These are phyloP conservation scores for Glarea lozoyensis DNA, from an alignment of 495 filamentous ascomycete species.

Conservation along the genomic window DNA sequence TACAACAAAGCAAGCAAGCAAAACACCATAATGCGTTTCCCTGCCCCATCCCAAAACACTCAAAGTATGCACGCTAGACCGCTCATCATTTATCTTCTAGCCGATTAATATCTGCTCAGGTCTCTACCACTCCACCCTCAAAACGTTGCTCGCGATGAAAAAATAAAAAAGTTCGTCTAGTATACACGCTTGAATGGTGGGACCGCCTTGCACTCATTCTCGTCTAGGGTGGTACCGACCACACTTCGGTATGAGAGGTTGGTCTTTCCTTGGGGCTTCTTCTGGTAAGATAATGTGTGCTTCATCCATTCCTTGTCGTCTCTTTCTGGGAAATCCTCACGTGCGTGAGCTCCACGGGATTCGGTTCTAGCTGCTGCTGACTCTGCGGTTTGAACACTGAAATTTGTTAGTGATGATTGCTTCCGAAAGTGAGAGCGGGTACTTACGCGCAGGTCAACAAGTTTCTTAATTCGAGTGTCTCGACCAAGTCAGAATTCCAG, in stretches of 20 bases:
- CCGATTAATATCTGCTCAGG: too few species aligned
- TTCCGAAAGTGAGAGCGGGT: not conserved
- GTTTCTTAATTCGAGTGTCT: constrained; percentile 90
- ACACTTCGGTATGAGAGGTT: constrained; percentile 73
- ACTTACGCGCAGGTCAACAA: constrained; percentile 78
- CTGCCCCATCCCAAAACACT: too few species aligned
- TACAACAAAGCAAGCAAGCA: too few species aligned
- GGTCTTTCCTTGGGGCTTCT: constrained; percentile 70
- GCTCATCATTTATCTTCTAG: too few species aligned
- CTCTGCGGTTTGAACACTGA: constrained; percentile 72
- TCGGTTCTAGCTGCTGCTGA: constrained; percentile 86
- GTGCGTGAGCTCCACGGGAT: constrained; percentile 87
- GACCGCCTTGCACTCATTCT: constrained; percentile 80
- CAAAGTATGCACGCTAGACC: too few species aligned
- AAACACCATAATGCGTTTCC: too few species aligned
- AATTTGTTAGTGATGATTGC: constrained; percentile 10
- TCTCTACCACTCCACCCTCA: too few species aligned
- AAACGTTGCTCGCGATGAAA: too few species aligned
- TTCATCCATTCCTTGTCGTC: constrained; percentile 98
- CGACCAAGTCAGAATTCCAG: constrained; percentile 96
- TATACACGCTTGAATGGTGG: constrained; percentile 84
- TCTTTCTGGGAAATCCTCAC: constrained; percentile 90
- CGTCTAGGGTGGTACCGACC: constrained; percentile 70
- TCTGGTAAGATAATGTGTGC: constrained; percentile 92
- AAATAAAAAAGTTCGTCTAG: too few species aligned